Conservation (phyloP, 306 rosid species). For the Gastrolobium bilobum region DNA sequence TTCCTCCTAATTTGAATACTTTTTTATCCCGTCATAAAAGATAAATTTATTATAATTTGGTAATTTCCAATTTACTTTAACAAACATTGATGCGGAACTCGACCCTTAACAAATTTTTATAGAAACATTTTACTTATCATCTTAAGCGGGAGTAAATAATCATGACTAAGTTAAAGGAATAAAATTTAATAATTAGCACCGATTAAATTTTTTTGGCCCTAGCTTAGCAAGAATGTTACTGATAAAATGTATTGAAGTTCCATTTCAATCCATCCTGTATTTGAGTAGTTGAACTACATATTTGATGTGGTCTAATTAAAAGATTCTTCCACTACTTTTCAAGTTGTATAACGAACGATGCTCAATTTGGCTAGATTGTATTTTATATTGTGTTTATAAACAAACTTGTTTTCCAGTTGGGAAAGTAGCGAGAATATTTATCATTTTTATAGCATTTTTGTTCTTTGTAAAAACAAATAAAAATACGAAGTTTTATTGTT, state of each 20-base stretch:
- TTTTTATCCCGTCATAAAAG: neutral
- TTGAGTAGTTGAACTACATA: neutral
- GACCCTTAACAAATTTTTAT: neutral
- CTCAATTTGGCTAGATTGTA: neutral
- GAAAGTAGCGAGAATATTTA: neutral
- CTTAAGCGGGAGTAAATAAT: too few relatives aligned
- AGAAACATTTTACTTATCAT: neutral
- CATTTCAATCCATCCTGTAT: neutral
- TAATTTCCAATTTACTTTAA: neutral
- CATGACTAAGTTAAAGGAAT: too few relatives aligned
- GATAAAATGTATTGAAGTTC: neutral
- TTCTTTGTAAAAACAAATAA: neutral
- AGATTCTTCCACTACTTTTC: neutral
- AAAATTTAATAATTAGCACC: too few relatives aligned
- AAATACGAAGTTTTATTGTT: neutral
- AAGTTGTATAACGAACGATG: neutral
- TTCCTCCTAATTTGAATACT: too few relatives aligned
- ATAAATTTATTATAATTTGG: neutral
- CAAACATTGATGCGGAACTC: neutral
- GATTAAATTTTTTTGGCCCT: neutral
- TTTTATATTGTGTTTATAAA: neutral
- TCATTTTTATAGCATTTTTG: neutral
- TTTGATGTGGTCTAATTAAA: neutral
- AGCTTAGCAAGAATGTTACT: neutral
- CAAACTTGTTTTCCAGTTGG: neutral